These are phyloP conservation scores for Hypoxylon sp. DNA, from an alignment of 2,329 filamentous ascomycete species.

Conservation along the genomic window DNA sequence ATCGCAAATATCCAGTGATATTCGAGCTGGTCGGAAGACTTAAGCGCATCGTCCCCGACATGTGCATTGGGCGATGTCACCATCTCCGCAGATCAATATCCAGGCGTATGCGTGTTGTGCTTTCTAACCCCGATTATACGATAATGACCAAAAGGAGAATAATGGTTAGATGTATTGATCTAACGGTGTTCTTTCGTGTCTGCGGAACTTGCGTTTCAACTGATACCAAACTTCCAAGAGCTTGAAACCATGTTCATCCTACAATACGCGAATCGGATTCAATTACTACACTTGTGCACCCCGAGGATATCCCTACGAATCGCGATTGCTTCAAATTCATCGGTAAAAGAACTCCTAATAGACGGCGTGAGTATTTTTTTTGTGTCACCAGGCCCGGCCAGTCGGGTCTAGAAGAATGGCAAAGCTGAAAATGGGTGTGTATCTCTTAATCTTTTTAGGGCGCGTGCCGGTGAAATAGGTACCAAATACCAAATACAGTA, in stretches of 20 bases:
- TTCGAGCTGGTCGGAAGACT: slow-evolving; percentile 13
- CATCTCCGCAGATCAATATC: slow-evolving; percentile 33
- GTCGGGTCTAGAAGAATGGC: slow-evolving; percentile 3
- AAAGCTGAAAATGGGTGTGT: no score
- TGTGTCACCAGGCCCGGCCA: slow-evolving; percentile 2
- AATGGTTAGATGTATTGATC: no score
- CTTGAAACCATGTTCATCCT: slow-evolving; percentile 3
- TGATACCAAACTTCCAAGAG: not conserved
- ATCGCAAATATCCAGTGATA: slow-evolving; percentile 16
- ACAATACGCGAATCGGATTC: not conserved
- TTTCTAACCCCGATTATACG: slow-evolving; percentile 11
- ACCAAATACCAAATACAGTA: no score
- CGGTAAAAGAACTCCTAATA: no score
- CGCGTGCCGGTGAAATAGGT: not conserved
- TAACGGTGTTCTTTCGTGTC: not conserved
- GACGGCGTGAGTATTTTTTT: slow-evolving; percentile 1
- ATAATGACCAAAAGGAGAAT: slow-evolving; percentile 9
- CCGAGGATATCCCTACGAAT: no score
- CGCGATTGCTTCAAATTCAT: no score
- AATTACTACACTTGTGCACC: no score
- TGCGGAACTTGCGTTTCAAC: slow-evolving; percentile 7
- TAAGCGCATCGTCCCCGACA: slow-evolving; percentile 15
- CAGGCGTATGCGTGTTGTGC: slow-evolving; percentile 3
- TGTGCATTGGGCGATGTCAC: slow-evolving; percentile 26
- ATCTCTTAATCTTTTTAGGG: slow-evolving; percentile 1